A percentile compares a stretch with the other conserved stretches of the same genome.
Conservation (phyloP, 768 basidiomycete species). For the Piloderma croceum region DNA sequence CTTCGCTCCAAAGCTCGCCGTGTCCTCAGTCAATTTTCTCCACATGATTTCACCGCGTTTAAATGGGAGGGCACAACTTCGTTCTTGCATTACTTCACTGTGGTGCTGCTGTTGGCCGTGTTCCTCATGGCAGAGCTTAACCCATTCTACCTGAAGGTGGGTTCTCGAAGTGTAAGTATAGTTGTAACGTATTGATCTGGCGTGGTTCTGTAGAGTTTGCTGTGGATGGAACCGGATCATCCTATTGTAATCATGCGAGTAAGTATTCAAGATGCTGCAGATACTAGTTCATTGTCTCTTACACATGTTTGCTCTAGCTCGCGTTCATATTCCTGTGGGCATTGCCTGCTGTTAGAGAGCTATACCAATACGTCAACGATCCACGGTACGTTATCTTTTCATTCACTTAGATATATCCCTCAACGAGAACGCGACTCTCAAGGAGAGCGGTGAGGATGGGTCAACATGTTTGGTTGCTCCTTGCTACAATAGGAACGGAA, state of each 20-base stretch:
- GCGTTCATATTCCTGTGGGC: conserved; percentile 79
- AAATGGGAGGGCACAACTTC: conserved; percentile 80
- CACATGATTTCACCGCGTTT: conserved; percentile 84
- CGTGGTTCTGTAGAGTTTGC: conserved; percentile 40
- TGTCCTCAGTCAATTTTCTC: conserved; percentile 79
- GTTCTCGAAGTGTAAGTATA: conserved; percentile 10
- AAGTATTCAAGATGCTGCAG: no score
- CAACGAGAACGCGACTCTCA: conserved; percentile 3
- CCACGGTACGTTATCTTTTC: conserved; percentile 50
- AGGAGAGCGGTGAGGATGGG: conserved; percentile 87
- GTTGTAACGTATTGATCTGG: conserved; percentile 1
- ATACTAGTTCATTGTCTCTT: no score
- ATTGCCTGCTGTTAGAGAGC: conserved; percentile 79
- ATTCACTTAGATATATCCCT: conserved; percentile 3
- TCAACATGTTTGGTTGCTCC: conserved; percentile 80
- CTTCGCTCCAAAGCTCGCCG: conserved; percentile 74
- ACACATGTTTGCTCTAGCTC: no score
- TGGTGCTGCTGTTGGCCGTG: conserved; percentile 68
- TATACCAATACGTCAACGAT: conserved; percentile 79
- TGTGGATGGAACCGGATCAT: conserved; percentile 91
- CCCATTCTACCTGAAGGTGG: conserved; percentile 83
- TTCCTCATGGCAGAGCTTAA: conserved; percentile 84
- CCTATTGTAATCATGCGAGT: conserved; percentile 71
- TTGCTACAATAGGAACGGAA: conserved; percentile 83
- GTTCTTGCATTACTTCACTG: conserved; percentile 68